Evolutionary conservation across 2,329 filamentous ascomycete genomes (phyloP), one percentile per base, ranked within the genome.

Genomic region (Madurella fahalii): DNA sequence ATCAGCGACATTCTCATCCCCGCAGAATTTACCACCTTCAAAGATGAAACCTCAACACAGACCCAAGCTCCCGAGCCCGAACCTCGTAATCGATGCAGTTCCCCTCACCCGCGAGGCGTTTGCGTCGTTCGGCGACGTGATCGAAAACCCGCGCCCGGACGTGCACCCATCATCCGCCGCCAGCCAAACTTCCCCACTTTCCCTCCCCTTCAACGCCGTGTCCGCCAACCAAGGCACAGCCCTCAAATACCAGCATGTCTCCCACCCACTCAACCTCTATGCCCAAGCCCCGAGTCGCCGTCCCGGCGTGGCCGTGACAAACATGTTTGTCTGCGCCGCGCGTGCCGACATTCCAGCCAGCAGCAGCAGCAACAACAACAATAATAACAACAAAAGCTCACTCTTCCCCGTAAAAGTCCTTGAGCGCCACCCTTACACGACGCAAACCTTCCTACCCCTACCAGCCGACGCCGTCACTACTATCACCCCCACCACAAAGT

Each of bases 401-500:
- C 25, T 25, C 4, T 89, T 96, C 67, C 76, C 81, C 44, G 79
- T 96, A 51, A 72, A 73, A 17, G 82, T 96, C 54, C 81, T 97
- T 31, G 94, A 99, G 71, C 80, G 94, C 40, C 94, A 99, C 71
- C 93, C 94, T 0, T 97, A 85, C 72, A 97, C 94, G 1, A 89
- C 89, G 1, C 94, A 99, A 74, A 96, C 91, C 0, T 97, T 99
- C 71, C 80, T 89, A 42, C 94, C 94, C 0, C 75, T 96, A 48
- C 81, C 72, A 11, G 72, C 73, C n/a, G 66, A 68, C 45, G 63
- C 70, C 11, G 64, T 68, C 5, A 43, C 46, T 7, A 25, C 25
- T 7, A 25, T 7, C 25, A 25, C 25, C 25, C 3, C 25, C 25
- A 25, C 25, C 25, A 25, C 25, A 7, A 25, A 25, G 9, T 72